Base-by-base conservation (phyloP, 1,284 basidiomycete species). In the Naganishia sp. region DNA sequence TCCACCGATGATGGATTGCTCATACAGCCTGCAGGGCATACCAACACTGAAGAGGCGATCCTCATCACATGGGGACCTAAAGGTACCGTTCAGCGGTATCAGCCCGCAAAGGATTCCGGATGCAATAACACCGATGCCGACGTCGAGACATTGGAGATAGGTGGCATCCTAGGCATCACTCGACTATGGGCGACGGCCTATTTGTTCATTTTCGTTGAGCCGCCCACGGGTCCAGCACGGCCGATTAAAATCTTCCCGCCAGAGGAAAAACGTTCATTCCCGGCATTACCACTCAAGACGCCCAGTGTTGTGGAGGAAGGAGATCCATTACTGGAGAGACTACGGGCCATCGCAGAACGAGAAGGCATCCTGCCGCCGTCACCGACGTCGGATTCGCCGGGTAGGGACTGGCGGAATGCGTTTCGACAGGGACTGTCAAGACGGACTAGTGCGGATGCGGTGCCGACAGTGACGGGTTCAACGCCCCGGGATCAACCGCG, bases 101-200 rank as follows among this genome's bases (percentile, higher is more conserved):
- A 25, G 7, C n/a, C 55, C 23, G 47, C 42, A 35, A 57, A 39
- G 10, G 67, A 71, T 15, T 68, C 65, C 15, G 70, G 68, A 39
- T 10, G 7, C 35, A 39, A 10, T 6, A 68, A 55, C 41, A 35
- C 21, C 41, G 18, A 50, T 21, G 17, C n/a, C 28, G 21, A 54
- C 18, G 15, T 28, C 32, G 28, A 35, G 17, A 32, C 46, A 15
- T 71, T 80, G 18, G 71, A 75, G 52, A 65, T 81, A 10, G 77
- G 76, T 7, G 78, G 79, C 6, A 68, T 81, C 2, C 62, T 80
- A 1, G 79, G 79, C 4, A 69, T 79, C 17, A 75, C 77, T 1
- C 63, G 77, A 28, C 64, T 81, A 25, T 81, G 79, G 79, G 77
- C 79, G 54, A 78, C 75, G 23, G 75, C 78, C 0, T 79, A 80